Evolutionary conservation across 805 yeast genomes (phyloP).

Genomic region (Jamesozyma gamospora): DNA sequence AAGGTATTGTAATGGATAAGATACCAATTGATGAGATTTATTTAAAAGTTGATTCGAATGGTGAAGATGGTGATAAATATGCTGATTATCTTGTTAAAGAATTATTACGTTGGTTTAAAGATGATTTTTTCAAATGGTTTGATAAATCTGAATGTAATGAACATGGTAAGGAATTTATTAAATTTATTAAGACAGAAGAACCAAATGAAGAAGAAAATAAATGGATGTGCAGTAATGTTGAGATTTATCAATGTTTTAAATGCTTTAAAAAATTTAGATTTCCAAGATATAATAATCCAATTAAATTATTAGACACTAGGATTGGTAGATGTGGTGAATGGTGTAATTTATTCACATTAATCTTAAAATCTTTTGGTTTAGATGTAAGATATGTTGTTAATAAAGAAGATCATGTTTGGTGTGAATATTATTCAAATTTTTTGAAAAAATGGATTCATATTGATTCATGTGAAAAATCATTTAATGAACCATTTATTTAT

Average conservation of each 20-base stretch:
- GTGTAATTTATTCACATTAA: conserved; percentile 73
- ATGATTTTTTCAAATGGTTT: conserved; percentile 77
- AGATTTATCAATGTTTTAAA: conserved; percentile 48
- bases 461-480: conserved; percentile 81
- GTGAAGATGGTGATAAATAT: conserved; percentile 29
- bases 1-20: conserved; percentile 50
- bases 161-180: conserved; percentile 31
- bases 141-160: conserved; percentile 51
- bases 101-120: conserved; percentile 59
- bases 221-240: conserved; percentile 47
- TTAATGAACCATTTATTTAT: conserved; percentile 71
- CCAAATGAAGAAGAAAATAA: conserved; percentile 38
- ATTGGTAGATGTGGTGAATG: conserved; percentile 92
- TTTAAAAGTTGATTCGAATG: conserved; percentile 47
- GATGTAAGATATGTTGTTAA: conserved; percentile 74
- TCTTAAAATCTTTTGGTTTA: conserved; percentile 57
- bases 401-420: conserved; percentile 93
- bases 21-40: conserved; percentile 54
- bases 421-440: conserved; percentile 64
- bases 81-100: conserved; percentile 52
- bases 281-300: conserved; percentile 68
- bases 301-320: conserved; percentile 48
- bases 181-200: conserved; percentile 29
- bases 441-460: conserved; percentile 74
- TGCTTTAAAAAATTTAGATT: conserved; percentile 48